Evolutionary conservation across 2,329 filamentous ascomycete species (phyloP), one percentile per base, ranked within the genome.

Genomic region (Fonsecaea multimorphosa): DNA sequence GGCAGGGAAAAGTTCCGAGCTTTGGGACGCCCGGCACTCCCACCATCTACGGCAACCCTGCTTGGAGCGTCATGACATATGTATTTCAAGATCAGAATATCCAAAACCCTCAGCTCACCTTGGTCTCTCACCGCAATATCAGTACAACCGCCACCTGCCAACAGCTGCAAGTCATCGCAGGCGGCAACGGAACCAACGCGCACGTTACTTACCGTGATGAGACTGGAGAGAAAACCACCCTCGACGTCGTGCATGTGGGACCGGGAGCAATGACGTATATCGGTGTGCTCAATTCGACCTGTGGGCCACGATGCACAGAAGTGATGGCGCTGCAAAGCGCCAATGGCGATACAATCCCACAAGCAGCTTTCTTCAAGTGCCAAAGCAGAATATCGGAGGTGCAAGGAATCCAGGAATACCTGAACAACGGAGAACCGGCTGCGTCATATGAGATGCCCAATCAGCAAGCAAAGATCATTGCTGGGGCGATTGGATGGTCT

Each of bases 401-500:
- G n/a, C 46, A 31, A 11, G 66, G 65, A 2, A 58, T 66, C 16
- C 53, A 70, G 14, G 19, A 61, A n/a, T 70, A 70, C 40, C 19
- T 68, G 5, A 34, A 54, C 19, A 16, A 53, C 9, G 59, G 59
- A 19, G 36, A 63, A 36, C 46, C 63, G 3, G 24, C 54, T 8
- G 61, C 64, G n/a, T 63, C 63, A 5, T 68, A 64, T 52, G 40
- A 70, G 36, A 58, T 70, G 56, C 61, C 62, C 9, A 67, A 73
- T 31, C 14, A 31, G 2, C 63, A 69, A 38, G 70, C 71, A 1
- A 64, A 52, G 6, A 71, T 72, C 55, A 40, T 71, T 6, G 70
- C 70, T 2, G 71, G 71, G 16, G 60, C 67, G 16, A 71, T 73
- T 22, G 71, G 70, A 24, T 73, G 67, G 67, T 62, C 65, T 1